A percentile compares a stretch with the other conserved stretches of the same genome.
These are phyloP conservation scores for Spathaspora girioi DNA, from an alignment of 805 yeast genomes.

Conservation along the genomic window DNA sequence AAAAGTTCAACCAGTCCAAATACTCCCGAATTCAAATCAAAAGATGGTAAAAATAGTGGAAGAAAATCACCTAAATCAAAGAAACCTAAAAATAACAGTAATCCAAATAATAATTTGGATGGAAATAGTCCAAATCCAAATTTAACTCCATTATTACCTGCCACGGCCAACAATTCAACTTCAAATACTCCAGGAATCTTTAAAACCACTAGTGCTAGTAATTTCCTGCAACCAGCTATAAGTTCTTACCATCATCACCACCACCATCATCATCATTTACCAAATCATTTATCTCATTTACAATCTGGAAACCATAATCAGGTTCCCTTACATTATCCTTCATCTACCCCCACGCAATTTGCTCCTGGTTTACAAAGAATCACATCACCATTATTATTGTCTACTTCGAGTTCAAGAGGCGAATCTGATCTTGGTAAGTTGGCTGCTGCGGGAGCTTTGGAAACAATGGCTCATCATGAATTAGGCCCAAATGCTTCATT, in stretches of 20 bases:
- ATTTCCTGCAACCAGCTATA: not conserved
- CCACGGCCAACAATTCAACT: constrained; percentile 11
- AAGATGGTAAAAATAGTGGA: constrained; percentile 16
- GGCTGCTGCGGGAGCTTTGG: constrained; percentile 43
- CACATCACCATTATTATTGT: constrained; percentile 60
- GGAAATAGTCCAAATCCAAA: constrained; percentile 2
- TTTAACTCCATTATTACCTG: constrained; percentile 28
- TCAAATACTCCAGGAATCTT: constrained; percentile 1
- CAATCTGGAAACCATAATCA: constrained; percentile 21
- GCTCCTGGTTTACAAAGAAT: constrained; percentile 61
- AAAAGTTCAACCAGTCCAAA: constrained; percentile 39
- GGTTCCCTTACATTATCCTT: constrained; percentile 62
- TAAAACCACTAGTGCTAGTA: not conserved
- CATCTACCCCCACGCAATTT: constrained; percentile 67
- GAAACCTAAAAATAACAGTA: constrained; percentile 9
- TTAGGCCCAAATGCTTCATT: constrained; percentile 43
- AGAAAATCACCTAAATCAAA: constrained; percentile 22
- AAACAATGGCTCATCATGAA: constrained; percentile 38
- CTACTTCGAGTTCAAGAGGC: constrained; percentile 43
- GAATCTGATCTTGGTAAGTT: constrained; percentile 7
- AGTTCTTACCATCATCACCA: constrained; percentile 4
- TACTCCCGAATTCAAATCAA: constrained; percentile 55
- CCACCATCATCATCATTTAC: constrained; percentile 17
- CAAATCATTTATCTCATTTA: constrained; percentile 17
- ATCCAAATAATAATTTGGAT: constrained; percentile 8